A percentile compares a stretch with the other conserved stretches of the same genome.
Conservation (phyloP, 768 basidiomycete species). For the Amanita brunnescens region DNA sequence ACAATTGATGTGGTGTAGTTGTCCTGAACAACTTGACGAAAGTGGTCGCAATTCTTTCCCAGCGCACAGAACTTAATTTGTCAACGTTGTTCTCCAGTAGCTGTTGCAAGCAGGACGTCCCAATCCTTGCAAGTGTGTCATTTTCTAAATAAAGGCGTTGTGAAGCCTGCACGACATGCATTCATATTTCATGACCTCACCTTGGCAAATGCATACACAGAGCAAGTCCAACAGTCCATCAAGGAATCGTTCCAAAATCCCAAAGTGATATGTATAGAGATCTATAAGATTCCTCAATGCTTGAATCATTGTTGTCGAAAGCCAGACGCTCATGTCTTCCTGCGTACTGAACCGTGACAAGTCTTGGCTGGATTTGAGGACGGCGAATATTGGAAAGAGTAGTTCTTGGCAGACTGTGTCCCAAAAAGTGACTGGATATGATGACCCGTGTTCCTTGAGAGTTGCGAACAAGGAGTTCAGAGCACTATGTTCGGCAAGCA, state of each 20-base stretch:
- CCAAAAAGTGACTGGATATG: conserved; percentile 92
- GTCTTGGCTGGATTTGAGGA: conserved; percentile 89
- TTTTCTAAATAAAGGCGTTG: conserved; percentile 58
- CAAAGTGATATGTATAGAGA: conserved; percentile 93
- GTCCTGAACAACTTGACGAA: conserved; percentile 97
- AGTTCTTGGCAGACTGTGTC: conserved; percentile 94
- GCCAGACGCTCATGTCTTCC: conserved; percentile 99
- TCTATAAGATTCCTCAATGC: conserved; percentile 93
- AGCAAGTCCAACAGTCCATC: conserved; percentile 92
- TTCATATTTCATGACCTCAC: conserved; percentile 32
- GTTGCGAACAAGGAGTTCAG: conserved; percentile 95
- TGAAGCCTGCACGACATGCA: conserved; percentile 5
- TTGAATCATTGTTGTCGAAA: conserved; percentile 98
- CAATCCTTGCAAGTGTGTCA: conserved; percentile 94
- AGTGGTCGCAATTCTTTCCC: conserved; percentile 88
- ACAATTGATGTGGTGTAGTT: conserved; percentile 94
- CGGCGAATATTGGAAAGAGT: conserved; percentile 96
- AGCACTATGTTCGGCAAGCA: conserved; percentile 46
- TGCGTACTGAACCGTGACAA: conserved; percentile 89
- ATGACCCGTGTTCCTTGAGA: conserved; percentile 78
- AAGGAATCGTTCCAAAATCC: conserved; percentile 79
- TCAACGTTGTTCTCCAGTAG: conserved; percentile 86
- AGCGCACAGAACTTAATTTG: conserved; percentile 75
- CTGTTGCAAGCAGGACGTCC: conserved; percentile 96
- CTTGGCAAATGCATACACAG: conserved; percentile 98